Evolutionary conservation across 495 filamentous ascomycete species (phyloP).

Genomic region (Tuber borchii): DNA sequence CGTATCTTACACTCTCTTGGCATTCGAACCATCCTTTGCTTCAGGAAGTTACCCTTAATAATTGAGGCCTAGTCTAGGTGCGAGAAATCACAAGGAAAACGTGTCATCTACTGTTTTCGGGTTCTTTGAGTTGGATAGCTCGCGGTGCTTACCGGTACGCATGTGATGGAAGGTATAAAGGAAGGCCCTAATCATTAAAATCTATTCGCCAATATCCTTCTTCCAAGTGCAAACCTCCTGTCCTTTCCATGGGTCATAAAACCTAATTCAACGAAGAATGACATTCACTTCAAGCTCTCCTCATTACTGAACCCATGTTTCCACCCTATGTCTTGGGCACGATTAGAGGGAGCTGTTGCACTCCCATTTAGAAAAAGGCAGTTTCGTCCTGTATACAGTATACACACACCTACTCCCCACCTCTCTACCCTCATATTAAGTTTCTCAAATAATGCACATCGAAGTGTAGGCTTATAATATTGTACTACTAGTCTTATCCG

Average conservation of each 20-base stretch:
- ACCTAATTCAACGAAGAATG: not conserved
- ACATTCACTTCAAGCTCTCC: not conserved
- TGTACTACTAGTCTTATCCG: not conserved
- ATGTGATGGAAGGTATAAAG: not conserved
- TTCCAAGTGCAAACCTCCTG: not conserved
- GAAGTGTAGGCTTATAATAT: not conserved
- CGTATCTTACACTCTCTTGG: not conserved
- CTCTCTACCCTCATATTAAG: not conserved
- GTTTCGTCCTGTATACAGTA: too few species aligned
- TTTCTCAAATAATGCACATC: not conserved
- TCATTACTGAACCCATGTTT: not conserved
- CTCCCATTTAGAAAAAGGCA: not conserved
- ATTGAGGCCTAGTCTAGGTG: not conserved
- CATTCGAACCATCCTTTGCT: not conserved
- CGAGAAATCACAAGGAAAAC: not conserved
- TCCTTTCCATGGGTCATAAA: not conserved
- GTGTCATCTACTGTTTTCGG: not conserved
- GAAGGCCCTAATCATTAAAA: not conserved
- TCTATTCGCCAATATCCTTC: not conserved
- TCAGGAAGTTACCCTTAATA: not conserved
- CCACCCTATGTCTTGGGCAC: not conserved
- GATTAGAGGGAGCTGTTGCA: not conserved
- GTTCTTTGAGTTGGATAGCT: not conserved
- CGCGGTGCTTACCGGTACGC: not conserved
- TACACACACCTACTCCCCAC: not conserved